Conservation (phyloP, 1,284 basidiomycete species). For the Rhizopogon parksii region DNA sequence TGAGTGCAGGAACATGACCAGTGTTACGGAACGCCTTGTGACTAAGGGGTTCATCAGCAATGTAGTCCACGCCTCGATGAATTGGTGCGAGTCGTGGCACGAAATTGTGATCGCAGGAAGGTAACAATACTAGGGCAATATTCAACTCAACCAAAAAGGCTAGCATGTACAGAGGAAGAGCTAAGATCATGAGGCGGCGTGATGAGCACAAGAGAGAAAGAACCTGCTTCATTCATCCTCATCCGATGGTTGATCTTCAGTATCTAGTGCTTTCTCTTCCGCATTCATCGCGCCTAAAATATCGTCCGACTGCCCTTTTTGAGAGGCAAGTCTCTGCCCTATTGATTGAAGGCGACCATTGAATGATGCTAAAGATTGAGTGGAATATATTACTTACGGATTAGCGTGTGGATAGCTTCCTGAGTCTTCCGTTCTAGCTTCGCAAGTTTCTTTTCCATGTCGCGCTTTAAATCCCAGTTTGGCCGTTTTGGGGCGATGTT, state of each 20-base stretch:
- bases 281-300: constrained; percentile 74
- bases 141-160: background rate
- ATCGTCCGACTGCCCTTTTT: constrained; percentile 72
- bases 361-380: constrained; percentile 7
- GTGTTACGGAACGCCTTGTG: background rate
- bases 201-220: background rate
- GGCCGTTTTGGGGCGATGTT: constrained; percentile 95
- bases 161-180: background rate
- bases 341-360: constrained; percentile 4
- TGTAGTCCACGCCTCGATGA: background rate
- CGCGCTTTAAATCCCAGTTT: constrained; percentile 97
- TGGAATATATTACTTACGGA: constrained; percentile 54
- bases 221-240: constrained; percentile 35
- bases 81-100: background rate
- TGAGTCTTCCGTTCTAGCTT: constrained; percentile 89
- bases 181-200: background rate
- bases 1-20: background rate
- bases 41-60: background rate
- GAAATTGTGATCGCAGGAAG: background rate
- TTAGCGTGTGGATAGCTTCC: constrained; percentile 86
- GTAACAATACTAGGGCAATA: background rate
- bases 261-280: constrained; percentile 47
- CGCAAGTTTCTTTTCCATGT: constrained; percentile 83
- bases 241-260: constrained; percentile 41
- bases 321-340: constrained; percentile 72